Evolutionary conservation across 208 protist genomes (phyloP), one percentile per base, ranked within the genome.

Genomic region (Crithidia thermophila): DNA sequence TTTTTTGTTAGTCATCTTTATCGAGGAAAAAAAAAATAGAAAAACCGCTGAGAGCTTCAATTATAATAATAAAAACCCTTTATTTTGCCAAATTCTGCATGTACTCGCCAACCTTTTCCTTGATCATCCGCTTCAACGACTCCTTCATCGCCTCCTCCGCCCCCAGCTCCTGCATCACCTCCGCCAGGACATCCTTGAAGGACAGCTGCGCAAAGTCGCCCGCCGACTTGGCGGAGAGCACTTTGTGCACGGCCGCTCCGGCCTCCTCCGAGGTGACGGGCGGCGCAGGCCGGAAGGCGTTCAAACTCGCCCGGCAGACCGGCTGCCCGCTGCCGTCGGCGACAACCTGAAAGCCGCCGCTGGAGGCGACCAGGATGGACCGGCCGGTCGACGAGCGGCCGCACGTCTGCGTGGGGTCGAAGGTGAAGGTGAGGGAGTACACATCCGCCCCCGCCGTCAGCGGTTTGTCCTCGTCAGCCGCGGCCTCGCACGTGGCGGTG

Each of bases 321-420:
- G 73, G 68, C 8, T 43, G 20, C 10, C 67, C 67, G n/a, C 73
- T 49, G 3, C 47, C 39, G 23, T 70, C 52, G 51, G 78, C 70
- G 45, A 85, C 72, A 18, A 58, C 72, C 76, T 76, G 83, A 33
- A 79, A 87, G 45, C 85, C 85, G 5, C 58, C 61, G 16, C 81
- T 82, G 1, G 85, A 71, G 36, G 77, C 51, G 8, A 96, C 85
- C 4, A 62, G 74, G 20, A 90, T 21, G 18, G 85, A 87, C 71
- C 92, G 93, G 10, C 84, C 88, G 6, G 82, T 85, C 2, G 49
- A 53, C 0, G 76, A 79, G 27, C 68, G 74, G 9, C 82, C 82
- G 23, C 73, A 72, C 4, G 31, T 57, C 52, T 77, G 46, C 6
- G 82, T 88, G 8, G 86, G 87, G 55, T 95, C 87, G 34, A 94